Evolutionary conservation across 495 filamentous ascomycete genomes (phyloP), one percentile per base, ranked within the genome.

Genomic region (Xylaria scruposa): DNA sequence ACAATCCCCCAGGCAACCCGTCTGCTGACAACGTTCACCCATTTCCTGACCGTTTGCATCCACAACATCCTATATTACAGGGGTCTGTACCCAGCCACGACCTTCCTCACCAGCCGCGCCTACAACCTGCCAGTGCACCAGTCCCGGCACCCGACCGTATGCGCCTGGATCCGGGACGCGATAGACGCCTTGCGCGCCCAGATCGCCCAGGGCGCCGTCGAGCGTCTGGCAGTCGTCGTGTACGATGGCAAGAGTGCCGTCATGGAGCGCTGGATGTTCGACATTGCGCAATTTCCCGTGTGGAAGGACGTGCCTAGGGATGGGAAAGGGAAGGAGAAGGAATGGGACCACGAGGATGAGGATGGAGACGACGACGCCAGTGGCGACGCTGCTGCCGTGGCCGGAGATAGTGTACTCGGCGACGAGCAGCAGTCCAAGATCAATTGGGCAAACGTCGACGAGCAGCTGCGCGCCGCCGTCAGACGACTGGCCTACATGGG

Each of bases 61-160:
- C 96, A 99, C 85, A 96, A 95, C 75, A 93, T 98, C 78, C 90
- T 99, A 72, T 97, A 93, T 83, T 89, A 95, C 73, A 92, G 96
- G 70, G 79, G 81, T 71, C 89, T 98, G 79, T 99, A 99, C 80
- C 94, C 95, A 0, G 81, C 84, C 64, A 80, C 87, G 31, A 92
- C 94, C 59, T 98, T 98, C 83, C 86, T 97, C 69, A 88, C 90
- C 46, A 90, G 91, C 24, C 90, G 91, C 72, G 93, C 91, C 74
- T 98, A 94, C 87, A 96, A 97, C 81, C 91, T 93, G 72, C 90
- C 94, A 33, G 92, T 97, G 49, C 91, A 93, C 75, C 95, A 98
- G 81, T 93, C 88, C 72, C 91, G 96, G 71, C 94, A 98, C 79
- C 94, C 96, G 1, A 89, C 90, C 75, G 93, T 99, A 74, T 98